These are phyloP conservation scores for Aspergillus floridensis DNA, from an alignment of 2,329 filamentous ascomycete species.

Conservation along the genomic window DNA sequence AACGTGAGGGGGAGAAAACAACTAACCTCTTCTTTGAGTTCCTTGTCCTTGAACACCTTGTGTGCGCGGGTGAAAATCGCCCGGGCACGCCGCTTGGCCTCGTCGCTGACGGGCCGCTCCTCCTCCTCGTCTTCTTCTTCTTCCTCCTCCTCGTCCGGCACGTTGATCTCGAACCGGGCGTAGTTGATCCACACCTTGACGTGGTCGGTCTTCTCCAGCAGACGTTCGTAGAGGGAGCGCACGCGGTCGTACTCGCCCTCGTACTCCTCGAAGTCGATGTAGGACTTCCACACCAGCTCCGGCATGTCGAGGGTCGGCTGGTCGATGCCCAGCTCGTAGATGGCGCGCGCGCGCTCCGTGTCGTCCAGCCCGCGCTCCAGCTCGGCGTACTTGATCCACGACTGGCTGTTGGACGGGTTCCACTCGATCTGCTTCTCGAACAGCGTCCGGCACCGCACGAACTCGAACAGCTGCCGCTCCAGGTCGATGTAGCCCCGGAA, in stretches of 20 bases:
- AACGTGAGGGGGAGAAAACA: not conserved
- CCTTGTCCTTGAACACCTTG: conserved; percentile 81
- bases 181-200: conserved; percentile 99
- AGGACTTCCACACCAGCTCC: conserved; percentile 94
- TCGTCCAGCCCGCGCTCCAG: conserved; percentile 90
- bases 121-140: conserved; percentile 61
- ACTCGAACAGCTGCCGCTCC: conserved; percentile 92
- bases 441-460: conserved; percentile 81
- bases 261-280: conserved; percentile 98
- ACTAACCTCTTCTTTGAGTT: conserved; percentile 78
- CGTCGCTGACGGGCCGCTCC: conserved; percentile 67
- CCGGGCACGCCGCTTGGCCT: conserved; percentile 78
- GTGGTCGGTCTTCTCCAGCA: conserved; percentile 93
- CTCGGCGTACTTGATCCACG: conserved; percentile 96
- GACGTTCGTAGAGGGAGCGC: conserved; percentile 78
- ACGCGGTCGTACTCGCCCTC: conserved; percentile 86
- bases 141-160: conserved; percentile 70
- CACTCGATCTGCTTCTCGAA: conserved; percentile 94
- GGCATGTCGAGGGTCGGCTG: conserved; percentile 92
- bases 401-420: conserved; percentile 85
- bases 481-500: conserved; percentile 93
- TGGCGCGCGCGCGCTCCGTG: conserved; percentile 78
- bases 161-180: conserved; percentile 96
- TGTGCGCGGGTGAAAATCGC: conserved; percentile 82
- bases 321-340: conserved; percentile 84